Percentiles rank a stretch among this genome's conserved stretches.
Evolutionary conservation across 257 asterid genomes (phyloP).

Genomic region (Capsicum rhomboideum): DNA sequence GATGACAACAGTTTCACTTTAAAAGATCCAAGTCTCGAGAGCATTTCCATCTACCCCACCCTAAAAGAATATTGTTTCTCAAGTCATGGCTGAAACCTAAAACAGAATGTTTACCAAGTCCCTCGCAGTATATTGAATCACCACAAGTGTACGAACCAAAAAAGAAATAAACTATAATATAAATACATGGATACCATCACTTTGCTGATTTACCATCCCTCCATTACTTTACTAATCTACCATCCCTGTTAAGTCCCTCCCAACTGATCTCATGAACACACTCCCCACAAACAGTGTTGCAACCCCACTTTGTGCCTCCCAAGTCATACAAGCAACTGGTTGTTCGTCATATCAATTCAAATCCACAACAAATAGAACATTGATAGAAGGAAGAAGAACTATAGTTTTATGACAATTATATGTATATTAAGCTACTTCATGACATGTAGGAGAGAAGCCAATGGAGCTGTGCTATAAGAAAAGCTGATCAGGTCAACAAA

Average conservation of each 20-base stretch:
- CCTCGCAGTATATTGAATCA: neutral
- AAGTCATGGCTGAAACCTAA: neutral
- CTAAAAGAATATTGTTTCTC: neutral
- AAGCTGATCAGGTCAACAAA: too few species aligned
- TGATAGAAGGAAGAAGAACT: too few species aligned
- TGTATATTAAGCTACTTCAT: too few species aligned
- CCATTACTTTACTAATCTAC: slow-evolving; percentile 6
- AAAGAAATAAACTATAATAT: neutral
- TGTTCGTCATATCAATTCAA: too few species aligned
- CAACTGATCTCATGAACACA: slow-evolving; percentile 67
- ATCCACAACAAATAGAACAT: too few species aligned
- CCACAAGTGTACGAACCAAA: neutral
- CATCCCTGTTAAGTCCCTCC: slow-evolving; percentile 44
- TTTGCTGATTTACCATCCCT: neutral
- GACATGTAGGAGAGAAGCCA: too few species aligned
- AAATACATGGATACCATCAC: neutral
- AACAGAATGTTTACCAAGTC: neutral
- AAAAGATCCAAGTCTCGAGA: neutral
- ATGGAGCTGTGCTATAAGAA: too few species aligned
- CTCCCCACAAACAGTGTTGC: slow-evolving; percentile 78
- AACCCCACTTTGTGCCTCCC: slow-evolving; percentile 45
- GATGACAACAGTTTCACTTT: neutral
- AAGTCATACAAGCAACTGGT: too few species aligned
- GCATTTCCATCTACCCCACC: neutral
- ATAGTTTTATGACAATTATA: too few species aligned